Evolutionary conservation across 163 green algal genomes (phyloP).

Genomic region (Chlamydomonas reinhardtii): DNA sequence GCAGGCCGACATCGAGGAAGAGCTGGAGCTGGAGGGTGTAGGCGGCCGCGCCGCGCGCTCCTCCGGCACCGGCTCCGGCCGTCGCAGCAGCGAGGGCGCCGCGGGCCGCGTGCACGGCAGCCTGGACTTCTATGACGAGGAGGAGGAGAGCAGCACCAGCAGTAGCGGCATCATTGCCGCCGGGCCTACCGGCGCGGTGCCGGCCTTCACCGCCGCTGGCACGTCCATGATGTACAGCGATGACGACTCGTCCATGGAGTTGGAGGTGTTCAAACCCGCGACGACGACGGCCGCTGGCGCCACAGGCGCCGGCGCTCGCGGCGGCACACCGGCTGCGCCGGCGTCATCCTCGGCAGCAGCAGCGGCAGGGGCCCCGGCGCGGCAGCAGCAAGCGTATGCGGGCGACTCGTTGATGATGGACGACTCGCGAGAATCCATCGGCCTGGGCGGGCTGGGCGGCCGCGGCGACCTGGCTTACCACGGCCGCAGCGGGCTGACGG

Average conservation of each 20-base stretch:
- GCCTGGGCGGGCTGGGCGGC: no score
- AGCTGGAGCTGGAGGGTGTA: no score
- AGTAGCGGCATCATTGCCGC: background rate
- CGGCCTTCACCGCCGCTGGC: background rate
- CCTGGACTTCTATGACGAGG: conserved; percentile 44
- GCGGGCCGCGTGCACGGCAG: conserved; percentile 26
- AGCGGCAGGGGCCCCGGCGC: background rate
- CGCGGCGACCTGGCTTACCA: no score
- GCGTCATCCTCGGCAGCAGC: background rate
- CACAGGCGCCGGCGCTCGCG: no score
- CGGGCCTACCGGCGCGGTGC: background rate
- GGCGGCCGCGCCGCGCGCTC: no score
- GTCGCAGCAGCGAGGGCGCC: no score
- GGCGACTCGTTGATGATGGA: no score
- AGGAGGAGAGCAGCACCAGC: conserved; percentile 21
- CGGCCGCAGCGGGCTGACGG: background rate
- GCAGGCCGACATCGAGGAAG: no score
- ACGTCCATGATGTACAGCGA: conserved; percentile 2
- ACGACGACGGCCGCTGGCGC: background rate
- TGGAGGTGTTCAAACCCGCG: conserved; percentile 34
- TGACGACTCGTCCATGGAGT: conserved; percentile 38
- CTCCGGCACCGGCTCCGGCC: no score
- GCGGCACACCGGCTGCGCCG: no score
- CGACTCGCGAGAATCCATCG: no score
- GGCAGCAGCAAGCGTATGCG: no score